Conservation (phyloP, 2,329 filamentous ascomycete genomes). For the Magnaporthiopsis incrustans region DNA sequence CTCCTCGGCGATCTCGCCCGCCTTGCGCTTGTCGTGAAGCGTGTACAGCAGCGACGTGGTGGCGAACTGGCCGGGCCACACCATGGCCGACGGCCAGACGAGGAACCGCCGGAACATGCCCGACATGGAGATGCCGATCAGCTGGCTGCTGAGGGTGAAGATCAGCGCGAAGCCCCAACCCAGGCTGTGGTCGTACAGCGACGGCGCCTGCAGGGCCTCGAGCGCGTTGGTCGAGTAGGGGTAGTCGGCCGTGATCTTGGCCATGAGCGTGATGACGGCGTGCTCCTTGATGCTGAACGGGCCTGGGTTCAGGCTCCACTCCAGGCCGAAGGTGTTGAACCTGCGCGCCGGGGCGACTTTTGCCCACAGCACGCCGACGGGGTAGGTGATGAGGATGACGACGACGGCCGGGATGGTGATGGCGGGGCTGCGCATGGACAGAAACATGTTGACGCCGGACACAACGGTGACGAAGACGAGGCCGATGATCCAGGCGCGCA, state of each 20-base stretch:
- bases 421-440: conserved; percentile 53
- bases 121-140: conserved; percentile 60
- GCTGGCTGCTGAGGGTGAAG: conserved; percentile 61
- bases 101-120: conserved; percentile 59
- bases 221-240: conserved; percentile 71
- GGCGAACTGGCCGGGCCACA: conserved; percentile 63
- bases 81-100: conserved; percentile 61
- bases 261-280: conserved; percentile 61
- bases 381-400: conserved; percentile 57
- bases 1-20: conserved; percentile 2
- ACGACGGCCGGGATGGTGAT: conserved; percentile 54
- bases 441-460: conserved; percentile 54
- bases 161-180: conserved; percentile 55
- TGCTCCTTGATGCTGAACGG: conserved; percentile 68
- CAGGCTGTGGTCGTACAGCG: conserved; percentile 61
- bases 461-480: conserved; percentile 46
- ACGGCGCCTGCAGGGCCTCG: conserved; percentile 62
- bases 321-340: conserved; percentile 43
- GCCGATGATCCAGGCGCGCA: conserved; percentile 58
- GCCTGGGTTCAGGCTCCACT: conserved; percentile 53
- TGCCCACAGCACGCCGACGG: conserved; percentile 54
- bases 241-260: conserved; percentile 61
- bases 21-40: conserved; percentile 55
- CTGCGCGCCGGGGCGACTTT: conserved; percentile 40
- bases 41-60: conserved; percentile 61